Percentiles rank a stretch among this genome's conserved stretches.
These are phyloP conservation scores for Monilinia fructigena DNA, from an alignment of 2,329 filamentous ascomycete species.

Conservation along the genomic window DNA sequence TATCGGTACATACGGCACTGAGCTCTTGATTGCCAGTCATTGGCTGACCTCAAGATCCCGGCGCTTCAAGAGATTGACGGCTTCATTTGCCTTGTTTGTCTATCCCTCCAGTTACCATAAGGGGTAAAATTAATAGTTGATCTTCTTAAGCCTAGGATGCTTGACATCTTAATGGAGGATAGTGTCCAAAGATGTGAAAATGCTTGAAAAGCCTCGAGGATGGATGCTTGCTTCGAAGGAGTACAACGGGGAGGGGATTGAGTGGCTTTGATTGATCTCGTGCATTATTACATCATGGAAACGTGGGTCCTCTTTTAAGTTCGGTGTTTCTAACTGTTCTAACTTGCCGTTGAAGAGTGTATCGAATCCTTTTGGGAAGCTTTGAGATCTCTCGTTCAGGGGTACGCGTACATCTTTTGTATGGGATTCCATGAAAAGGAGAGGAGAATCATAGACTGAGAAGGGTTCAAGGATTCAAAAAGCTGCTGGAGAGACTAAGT, in stretches of 20 bases:
- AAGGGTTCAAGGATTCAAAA: conserved; percentile 18
- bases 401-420: conserved; percentile 3
- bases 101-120: not conserved
- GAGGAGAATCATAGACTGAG: not conserved
- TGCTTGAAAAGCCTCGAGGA: conserved; percentile 4
- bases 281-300: conserved; percentile 17
- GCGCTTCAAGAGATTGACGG: conserved; percentile 16
- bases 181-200: not conserved
- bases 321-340: conserved; percentile 3
- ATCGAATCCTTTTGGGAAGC: not conserved
- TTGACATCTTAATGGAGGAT: not conserved
- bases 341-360: not conserved
- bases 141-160: not conserved
- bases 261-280: not conserved
- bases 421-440: not conserved
- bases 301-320: conserved; percentile 7
- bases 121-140: not conserved
- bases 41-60: conserved; percentile 3
- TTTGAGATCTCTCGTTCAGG: conserved; percentile 13
- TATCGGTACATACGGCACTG: conserved; percentile 5
- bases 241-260: not conserved
- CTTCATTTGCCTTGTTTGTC: conserved; percentile 1
- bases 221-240: conserved; percentile 3
- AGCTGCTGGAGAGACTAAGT: not conserved
- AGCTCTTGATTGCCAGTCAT: not conserved